phyloP scores from a whole-genome alignment of 768 basidiomycete species.

The Tylopilus balloui region DNA sequence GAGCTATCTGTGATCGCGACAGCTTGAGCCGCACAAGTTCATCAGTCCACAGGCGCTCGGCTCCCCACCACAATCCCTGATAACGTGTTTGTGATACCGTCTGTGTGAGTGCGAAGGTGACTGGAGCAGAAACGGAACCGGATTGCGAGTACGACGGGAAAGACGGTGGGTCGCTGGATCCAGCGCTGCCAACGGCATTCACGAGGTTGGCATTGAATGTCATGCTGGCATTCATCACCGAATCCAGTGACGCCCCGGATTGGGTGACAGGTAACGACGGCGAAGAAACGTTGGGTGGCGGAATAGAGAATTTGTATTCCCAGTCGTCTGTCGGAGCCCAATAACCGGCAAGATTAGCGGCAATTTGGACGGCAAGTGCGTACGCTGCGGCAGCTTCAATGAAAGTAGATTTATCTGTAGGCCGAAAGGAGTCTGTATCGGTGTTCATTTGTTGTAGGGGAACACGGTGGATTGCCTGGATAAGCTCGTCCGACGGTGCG shows the following conservation, averaged over 20 bases:
- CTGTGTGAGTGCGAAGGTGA: slow-evolving; percentile 24
- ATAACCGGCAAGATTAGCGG: slow-evolving; percentile 52
- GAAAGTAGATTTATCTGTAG: slow-evolving; percentile 36
- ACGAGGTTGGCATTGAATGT: slow-evolving; percentile 37
- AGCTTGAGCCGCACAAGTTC: slow-evolving; percentile 80
- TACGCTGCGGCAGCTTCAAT: slow-evolving; percentile 56
- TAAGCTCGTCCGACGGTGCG: slow-evolving; percentile 47
- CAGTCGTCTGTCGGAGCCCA: slow-evolving; percentile 77
- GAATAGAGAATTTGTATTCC: slow-evolving; percentile 51
- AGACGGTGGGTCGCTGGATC: slow-evolving; percentile 4
- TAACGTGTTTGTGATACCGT: slow-evolving; percentile 51
- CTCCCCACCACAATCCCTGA: slow-evolving; percentile 88
- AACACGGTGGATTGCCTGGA: slow-evolving; percentile 44
- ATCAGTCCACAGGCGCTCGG: slow-evolving; percentile 82
- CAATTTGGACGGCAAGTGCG: slow-evolving; percentile 70
- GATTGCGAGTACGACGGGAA: not conserved
- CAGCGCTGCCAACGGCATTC: not conserved
- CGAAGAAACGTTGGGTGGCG: slow-evolving; percentile 21
- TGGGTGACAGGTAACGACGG: slow-evolving; percentile 10
- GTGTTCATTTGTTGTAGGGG: slow-evolving; percentile 43
- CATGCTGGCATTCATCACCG: slow-evolving; percentile 45
- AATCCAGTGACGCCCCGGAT: slow-evolving; percentile 33
- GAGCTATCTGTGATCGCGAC: slow-evolving; percentile 61
- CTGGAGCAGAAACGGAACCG: slow-evolving; percentile 14
- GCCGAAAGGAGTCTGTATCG: slow-evolving; percentile 50